phyloP scores from a whole-genome alignment of 345 rosid genomes.

The Raphanus raphanistrum region DNA sequence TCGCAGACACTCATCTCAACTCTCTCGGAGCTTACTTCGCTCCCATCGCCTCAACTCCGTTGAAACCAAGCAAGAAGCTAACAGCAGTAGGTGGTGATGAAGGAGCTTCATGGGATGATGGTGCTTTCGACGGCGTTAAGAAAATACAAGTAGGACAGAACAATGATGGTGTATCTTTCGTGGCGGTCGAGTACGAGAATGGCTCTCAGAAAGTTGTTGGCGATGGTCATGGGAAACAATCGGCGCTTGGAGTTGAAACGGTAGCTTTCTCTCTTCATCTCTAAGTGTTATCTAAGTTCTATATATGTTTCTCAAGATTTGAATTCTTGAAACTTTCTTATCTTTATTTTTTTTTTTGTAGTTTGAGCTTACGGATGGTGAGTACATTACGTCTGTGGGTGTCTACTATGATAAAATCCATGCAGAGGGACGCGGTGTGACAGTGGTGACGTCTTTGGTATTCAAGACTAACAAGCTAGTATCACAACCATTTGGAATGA shows the following conservation, averaged over 20 bases:
- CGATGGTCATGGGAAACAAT: not conserved
- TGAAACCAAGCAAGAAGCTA: not conserved
- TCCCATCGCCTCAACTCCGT: not conserved
- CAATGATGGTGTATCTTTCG: not conserved
- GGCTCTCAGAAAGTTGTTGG: not conserved
- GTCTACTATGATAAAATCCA: not conserved
- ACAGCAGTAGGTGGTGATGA: not conserved
- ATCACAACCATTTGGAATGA: conserved; percentile 12
- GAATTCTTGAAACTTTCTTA: not conserved
- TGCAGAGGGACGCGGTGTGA: not conserved
- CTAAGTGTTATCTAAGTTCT: not conserved
- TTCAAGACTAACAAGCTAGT: conserved; percentile 19
- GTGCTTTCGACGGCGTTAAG: not conserved
- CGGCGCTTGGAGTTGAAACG: not conserved
- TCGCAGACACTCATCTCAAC: not conserved
- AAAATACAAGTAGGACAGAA: not conserved
- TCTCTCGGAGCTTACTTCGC: conserved; percentile 36
- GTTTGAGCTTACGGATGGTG: conserved; percentile 3
- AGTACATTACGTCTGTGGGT: not conserved
- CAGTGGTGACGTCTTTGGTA: not conserved
- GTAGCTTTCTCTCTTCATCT: not conserved
- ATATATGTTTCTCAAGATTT: not conserved
- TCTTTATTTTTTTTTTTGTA: not conserved
- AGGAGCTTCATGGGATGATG: conserved; percentile 8
- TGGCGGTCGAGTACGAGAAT: conserved; percentile 14